A percentile compares a stretch with the other conserved stretches of the same genome.
Conservation (phyloP, 116 monocot species). For the Posidonia oceanica region DNA sequence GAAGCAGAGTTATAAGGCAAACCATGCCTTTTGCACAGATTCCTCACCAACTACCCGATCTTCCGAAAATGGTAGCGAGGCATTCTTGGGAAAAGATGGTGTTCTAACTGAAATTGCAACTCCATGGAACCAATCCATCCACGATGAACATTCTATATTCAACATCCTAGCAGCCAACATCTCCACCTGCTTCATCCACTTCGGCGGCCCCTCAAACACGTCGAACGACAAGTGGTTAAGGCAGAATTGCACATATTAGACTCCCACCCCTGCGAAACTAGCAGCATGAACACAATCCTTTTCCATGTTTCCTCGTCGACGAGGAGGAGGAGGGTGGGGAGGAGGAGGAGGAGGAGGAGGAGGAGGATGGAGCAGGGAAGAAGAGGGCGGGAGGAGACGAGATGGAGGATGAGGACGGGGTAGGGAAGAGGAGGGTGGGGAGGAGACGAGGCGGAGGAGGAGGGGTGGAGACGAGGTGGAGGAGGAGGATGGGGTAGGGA, state of each 20-base stretch:
- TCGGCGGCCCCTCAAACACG: slow-evolving; percentile 30
- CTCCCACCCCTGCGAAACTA: slow-evolving; percentile 34
- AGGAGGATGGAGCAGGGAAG: no score
- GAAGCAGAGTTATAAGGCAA: no score
- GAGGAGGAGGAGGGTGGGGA: no score
- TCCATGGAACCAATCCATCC: slow-evolving; percentile 69
- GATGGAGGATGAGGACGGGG: no score
- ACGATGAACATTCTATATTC: slow-evolving; percentile 36
- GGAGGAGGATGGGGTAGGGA: no score
- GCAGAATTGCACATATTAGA: slow-evolving; percentile 52
- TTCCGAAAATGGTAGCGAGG: slow-evolving; percentile 30
- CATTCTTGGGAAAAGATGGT: slow-evolving; percentile 46
- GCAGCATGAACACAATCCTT: slow-evolving; percentile 28
- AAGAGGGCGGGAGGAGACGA: no score
- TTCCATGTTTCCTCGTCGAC: no score
- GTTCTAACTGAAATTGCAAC: slow-evolving; percentile 59
- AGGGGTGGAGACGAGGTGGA: no score
- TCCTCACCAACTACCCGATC: slow-evolving; percentile 29
- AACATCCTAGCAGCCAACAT: slow-evolving; percentile 38
- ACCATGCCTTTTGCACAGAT: slow-evolving; percentile 47
- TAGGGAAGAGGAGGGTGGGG: no score
- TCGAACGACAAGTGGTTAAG: slow-evolving; percentile 41
- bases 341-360: no score
- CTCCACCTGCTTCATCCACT: slow-evolving; percentile 42
- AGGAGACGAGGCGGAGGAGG: no score